Evolutionary conservation across 2,329 filamentous ascomycete genomes (phyloP).

Genomic region (Fusarium sp.): DNA sequence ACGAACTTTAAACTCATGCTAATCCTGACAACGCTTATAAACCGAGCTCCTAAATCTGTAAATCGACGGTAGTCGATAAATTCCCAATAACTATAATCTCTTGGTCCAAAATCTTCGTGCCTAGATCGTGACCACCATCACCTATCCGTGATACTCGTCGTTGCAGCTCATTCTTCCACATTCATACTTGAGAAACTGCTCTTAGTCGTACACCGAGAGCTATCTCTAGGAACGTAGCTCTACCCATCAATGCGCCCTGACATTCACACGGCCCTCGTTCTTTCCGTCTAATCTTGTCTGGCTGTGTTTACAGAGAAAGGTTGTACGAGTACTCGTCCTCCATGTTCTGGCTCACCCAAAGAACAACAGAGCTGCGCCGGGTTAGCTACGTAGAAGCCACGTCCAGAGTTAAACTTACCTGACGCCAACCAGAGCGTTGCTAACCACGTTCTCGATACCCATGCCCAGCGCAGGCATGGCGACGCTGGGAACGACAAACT

Average conservation of each 20-base stretch:
- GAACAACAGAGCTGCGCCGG: slow-evolving; percentile 66
- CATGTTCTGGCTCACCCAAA: slow-evolving; percentile 79
- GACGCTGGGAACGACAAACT: slow-evolving; percentile 70
- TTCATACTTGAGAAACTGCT: slow-evolving; percentile 8
- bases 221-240: slow-evolving; percentile 3
- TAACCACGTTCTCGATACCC: slow-evolving; percentile 75
- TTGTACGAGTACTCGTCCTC: slow-evolving; percentile 80
- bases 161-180: slow-evolving; percentile 12
- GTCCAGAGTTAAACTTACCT: slow-evolving; percentile 56
- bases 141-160: not conserved
- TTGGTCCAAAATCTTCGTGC: slow-evolving; percentile 1
- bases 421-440: slow-evolving; percentile 72
- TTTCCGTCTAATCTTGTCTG: slow-evolving; percentile 2
- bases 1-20: slow-evolving; percentile 8
- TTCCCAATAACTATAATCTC: not conserved
- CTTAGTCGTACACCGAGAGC: slow-evolving; percentile 32
- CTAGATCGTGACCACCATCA: not conserved
- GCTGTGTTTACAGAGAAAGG: slow-evolving; percentile 63
- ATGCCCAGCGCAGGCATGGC: slow-evolving; percentile 71
- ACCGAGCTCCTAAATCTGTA: slow-evolving; percentile 11
- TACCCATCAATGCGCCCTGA: slow-evolving; percentile 19
- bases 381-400: slow-evolving; percentile 23
- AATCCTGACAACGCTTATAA: slow-evolving; percentile 20
- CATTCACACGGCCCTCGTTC: not conserved
- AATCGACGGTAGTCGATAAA: not conserved